phyloP scores from a whole-genome alignment of 2,329 filamentous ascomycete genomes.

The Penicillium janthinellum region DNA sequence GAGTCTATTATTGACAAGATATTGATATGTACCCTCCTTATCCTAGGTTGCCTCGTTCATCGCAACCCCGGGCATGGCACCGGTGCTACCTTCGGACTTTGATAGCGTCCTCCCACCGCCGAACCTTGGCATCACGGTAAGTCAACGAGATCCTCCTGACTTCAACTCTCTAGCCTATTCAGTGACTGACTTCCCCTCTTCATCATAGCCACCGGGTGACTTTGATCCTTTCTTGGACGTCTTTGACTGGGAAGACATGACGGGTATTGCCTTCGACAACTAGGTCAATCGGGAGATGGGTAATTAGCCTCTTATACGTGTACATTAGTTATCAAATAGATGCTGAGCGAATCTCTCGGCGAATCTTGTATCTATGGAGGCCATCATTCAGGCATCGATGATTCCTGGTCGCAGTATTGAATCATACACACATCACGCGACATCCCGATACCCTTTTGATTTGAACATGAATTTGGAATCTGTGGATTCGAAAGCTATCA shows the following conservation, averaged over 20 bases:
- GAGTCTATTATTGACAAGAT: background rate
- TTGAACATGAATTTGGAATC: too few relatives aligned
- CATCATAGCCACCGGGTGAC: slow-evolving; percentile 27
- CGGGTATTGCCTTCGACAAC: slow-evolving; percentile 30
- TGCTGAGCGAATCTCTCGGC: background rate
- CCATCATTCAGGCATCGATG: background rate
- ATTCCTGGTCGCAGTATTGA: background rate
- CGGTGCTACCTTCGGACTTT: slow-evolving; percentile 27
- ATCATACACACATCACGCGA: background rate
- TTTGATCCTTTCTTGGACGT: slow-evolving; percentile 39
- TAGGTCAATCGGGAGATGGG: slow-evolving; percentile 2
- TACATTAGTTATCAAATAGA: background rate
- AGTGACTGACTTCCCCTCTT: slow-evolving; percentile 10
- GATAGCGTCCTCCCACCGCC: slow-evolving; percentile 26
- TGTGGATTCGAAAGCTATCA: background rate
- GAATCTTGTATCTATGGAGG: background rate
- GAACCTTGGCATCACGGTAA: slow-evolving; percentile 30
- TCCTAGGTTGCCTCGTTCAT: slow-evolving; percentile 5
- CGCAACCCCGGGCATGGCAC: slow-evolving; percentile 23
- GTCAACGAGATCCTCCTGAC: slow-evolving; percentile 4
- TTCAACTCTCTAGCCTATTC: background rate
- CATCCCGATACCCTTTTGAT: background rate
- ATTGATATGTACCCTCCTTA: background rate
- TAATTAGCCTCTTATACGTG: background rate
- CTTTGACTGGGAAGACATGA: slow-evolving; percentile 39